phyloP scores from a whole-genome alignment of 2,329 filamentous ascomycete genomes.

The Cladosporium sp. region DNA sequence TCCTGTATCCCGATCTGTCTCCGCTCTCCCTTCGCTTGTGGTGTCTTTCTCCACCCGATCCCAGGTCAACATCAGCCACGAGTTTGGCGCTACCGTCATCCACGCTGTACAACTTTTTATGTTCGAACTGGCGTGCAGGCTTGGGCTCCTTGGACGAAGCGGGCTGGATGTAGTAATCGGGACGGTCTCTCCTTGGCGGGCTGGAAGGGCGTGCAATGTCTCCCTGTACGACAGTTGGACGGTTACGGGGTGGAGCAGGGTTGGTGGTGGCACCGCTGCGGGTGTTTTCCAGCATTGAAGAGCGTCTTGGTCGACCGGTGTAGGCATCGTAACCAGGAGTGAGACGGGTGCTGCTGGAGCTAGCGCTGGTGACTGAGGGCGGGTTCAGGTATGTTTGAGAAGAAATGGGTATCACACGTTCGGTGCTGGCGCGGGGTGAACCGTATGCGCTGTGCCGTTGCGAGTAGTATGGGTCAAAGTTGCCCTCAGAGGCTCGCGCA shows the following conservation, averaged over 20 bases:
- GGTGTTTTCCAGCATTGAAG: constrained; percentile 38
- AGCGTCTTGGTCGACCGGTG: constrained; percentile 42
- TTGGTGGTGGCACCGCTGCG: constrained; percentile 26
- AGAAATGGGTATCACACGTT: constrained; percentile 35
- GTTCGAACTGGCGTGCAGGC: constrained; percentile 28
- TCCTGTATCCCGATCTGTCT: constrained; percentile 26
- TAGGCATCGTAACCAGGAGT: constrained; percentile 39
- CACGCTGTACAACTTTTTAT: constrained; percentile 48
- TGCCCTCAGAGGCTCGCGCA: constrained; percentile 27
- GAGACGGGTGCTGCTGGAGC: constrained; percentile 17
- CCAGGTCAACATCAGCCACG: constrained; percentile 35
- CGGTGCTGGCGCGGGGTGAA: constrained; percentile 31
- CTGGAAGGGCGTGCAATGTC: constrained; percentile 36
- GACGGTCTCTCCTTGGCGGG: constrained; percentile 34
- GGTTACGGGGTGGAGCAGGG: constrained; percentile 29
- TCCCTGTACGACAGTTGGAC: constrained; percentile 32
- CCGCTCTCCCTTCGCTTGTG: constrained; percentile 30
- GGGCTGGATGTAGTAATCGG: constrained; percentile 37
- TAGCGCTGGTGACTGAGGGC: constrained; percentile 15
- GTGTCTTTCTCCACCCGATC: constrained; percentile 37
- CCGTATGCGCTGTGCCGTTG: constrained; percentile 25
- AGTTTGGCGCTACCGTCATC: constrained; percentile 38
- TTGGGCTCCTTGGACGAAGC: constrained; percentile 27
- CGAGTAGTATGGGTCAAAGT: constrained; percentile 28
- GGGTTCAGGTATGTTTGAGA: constrained; percentile 33